Conservation (phyloP, 2,329 filamentous ascomycete genomes). For the Arthrinium phaeospermum region DNA sequence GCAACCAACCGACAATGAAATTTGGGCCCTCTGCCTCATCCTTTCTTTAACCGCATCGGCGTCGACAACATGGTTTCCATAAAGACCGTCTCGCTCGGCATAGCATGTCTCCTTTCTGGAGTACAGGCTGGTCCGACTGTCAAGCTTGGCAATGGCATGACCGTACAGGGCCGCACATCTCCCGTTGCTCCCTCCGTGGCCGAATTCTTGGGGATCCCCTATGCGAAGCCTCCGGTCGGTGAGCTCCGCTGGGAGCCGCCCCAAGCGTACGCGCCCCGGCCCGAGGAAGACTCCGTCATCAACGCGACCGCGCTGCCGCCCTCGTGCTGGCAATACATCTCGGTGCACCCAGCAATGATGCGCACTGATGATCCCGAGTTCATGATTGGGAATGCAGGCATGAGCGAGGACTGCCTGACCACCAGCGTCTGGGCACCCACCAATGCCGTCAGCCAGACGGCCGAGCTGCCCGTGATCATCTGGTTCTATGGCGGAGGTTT, state of each 20-base stretch:
- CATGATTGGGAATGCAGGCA: conserved; percentile 29
- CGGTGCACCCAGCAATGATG: conserved; percentile 16
- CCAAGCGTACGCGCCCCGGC: conserved; percentile 25
- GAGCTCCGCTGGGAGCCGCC: conserved; percentile 34
- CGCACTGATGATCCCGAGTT: conserved; percentile 32
- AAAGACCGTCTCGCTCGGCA: not conserved
- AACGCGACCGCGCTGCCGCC: conserved; percentile 29
- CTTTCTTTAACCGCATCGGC: not conserved
- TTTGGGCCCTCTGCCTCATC: not conserved
- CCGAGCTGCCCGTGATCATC: conserved; percentile 17
- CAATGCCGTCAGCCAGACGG: not conserved
- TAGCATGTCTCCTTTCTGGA: not conserved
- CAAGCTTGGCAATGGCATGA: not conserved
- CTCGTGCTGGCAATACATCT: conserved; percentile 33
- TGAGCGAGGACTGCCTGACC: conserved; percentile 23
- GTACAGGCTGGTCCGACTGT: not conserved
- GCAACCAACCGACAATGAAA: not conserved
- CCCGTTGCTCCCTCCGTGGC: conserved; percentile 1
- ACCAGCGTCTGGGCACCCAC: conserved; percentile 16
- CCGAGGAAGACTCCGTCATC: conserved; percentile 17
- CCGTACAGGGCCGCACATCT: conserved; percentile 5
- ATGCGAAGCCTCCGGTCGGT: conserved; percentile 34
- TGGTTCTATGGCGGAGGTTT: conserved; percentile 44
- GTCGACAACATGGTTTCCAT: conserved; percentile 1
- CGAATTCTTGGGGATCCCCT: conserved; percentile 39